Conservation (phyloP, 1,284 basidiomycete species). For the Nidula niveotomentosa region DNA sequence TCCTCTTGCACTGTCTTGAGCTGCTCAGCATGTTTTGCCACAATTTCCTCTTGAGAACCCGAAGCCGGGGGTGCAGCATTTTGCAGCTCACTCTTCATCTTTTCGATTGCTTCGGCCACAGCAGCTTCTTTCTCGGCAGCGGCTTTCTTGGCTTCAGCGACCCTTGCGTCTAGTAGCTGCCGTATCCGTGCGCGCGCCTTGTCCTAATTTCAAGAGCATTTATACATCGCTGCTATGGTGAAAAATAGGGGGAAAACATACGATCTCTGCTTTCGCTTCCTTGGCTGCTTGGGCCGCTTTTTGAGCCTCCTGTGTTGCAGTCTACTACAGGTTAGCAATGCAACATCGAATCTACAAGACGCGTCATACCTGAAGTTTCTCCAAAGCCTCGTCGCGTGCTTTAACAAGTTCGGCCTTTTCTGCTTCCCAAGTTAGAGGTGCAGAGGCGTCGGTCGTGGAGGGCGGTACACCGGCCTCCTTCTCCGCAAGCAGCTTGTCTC, state of each 20-base stretch:
- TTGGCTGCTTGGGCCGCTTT: constrained; percentile 47
- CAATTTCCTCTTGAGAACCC: constrained; percentile 34
- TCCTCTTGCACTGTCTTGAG: constrained; percentile 52
- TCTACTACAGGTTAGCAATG: constrained; percentile 27
- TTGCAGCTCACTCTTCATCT: constrained; percentile 46
- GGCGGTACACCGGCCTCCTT: constrained; percentile 45
- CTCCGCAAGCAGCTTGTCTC: constrained; percentile 59
- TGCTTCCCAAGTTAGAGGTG: constrained; percentile 45
- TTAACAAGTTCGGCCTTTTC: constrained; percentile 60
- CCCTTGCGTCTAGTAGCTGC: constrained; percentile 16
- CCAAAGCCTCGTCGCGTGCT: constrained; percentile 57
- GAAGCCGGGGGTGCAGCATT: constrained; percentile 11
- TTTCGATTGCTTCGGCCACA: constrained; percentile 54
- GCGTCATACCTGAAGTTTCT: constrained; percentile 49
- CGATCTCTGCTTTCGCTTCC: constrained; percentile 36
- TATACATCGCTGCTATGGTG: not conserved
- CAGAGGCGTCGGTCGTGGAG: constrained; percentile 18
- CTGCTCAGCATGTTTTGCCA: constrained; percentile 58
- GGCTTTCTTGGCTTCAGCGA: constrained; percentile 32
- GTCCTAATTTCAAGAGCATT: too few relatives aligned
- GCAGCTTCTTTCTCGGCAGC: constrained; percentile 41
- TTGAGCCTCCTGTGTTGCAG: constrained; percentile 41
- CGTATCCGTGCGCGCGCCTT: too few relatives aligned
- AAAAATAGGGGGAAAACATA: constrained; percentile 8
- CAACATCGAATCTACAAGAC: not conserved